phyloP scores from a whole-genome alignment of 805 yeast species.

The Metschnikowia peoriensis region DNA sequence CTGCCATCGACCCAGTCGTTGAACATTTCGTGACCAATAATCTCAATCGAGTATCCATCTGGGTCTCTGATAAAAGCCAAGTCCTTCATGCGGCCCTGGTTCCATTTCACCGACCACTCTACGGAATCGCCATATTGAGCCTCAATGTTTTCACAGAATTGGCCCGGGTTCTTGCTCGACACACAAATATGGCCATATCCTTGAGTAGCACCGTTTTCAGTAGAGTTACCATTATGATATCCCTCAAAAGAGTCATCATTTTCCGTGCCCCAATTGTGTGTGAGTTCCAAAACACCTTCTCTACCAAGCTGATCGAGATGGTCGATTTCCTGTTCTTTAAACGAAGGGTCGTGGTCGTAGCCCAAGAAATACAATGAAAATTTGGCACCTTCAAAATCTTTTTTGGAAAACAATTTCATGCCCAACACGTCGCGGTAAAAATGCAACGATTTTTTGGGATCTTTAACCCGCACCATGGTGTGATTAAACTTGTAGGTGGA shows the following conservation, averaged over 20 bases:
- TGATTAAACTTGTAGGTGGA: conserved; percentile 67
- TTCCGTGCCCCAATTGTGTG: conserved; percentile 97
- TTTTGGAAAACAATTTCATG: conserved; percentile 62
- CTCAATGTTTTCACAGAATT: conserved; percentile 53
- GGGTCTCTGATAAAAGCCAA: conserved; percentile 84
- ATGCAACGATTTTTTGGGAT: conserved; percentile 68
- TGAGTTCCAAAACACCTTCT: conserved; percentile 81
- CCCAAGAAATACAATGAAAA: conserved; percentile 88
- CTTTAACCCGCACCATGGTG: conserved; percentile 90
- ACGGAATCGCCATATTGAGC: conserved; percentile 40
- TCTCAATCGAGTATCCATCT: conserved; percentile 84
- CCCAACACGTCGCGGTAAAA: conserved; percentile 83
- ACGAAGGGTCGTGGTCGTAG: conserved; percentile 49
- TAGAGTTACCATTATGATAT: conserved; percentile 78
- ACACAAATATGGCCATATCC: conserved; percentile 90
- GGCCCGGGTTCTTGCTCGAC: conserved; percentile 60
- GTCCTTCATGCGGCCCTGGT: conserved; percentile 53
- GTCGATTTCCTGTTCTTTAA: conserved; percentile 42
- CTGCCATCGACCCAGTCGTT: conserved; percentile 17
- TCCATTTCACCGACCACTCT: conserved; percentile 57
- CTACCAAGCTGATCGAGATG: conserved; percentile 36
- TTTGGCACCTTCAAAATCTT: conserved; percentile 63
- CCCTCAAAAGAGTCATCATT: conserved; percentile 62
- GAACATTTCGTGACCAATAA: conserved; percentile 46
- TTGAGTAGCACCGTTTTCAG: conserved; percentile 54